Percentiles rank a stretch among this genome's conserved stretches.
phyloP scores from a whole-genome alignment of 163 green algal species.

The Prototheca wickerhamii region DNA sequence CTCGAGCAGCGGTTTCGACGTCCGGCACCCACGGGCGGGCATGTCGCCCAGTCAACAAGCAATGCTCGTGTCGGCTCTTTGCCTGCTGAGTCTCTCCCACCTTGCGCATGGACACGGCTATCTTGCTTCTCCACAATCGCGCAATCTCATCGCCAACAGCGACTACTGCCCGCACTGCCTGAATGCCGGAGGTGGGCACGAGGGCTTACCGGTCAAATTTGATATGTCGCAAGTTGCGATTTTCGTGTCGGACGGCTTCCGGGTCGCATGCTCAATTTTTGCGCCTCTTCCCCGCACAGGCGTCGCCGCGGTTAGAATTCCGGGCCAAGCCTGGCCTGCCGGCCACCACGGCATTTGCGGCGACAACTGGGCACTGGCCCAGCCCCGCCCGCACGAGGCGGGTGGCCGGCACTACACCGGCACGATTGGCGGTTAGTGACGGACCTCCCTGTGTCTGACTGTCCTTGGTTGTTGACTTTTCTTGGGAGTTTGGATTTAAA shows the following conservation, averaged over 20 bases:
- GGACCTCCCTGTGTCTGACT: background rate
- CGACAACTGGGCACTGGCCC: background rate
- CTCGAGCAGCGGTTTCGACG: too few species aligned
- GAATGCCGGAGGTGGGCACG: background rate
- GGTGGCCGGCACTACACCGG: conserved; percentile 6
- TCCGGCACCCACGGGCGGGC: too few species aligned
- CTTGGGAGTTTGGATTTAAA: too few species aligned
- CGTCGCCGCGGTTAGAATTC: background rate
- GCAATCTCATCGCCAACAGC: conserved; percentile 1
- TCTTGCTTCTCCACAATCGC: background rate
- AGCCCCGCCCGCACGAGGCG: conserved; percentile 8
- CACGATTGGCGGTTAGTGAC: background rate
- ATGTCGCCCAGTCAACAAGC: too few species aligned
- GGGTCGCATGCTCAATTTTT: too few species aligned
- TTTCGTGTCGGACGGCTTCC: too few species aligned
- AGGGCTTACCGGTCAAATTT: too few species aligned
- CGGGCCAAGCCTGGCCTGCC: conserved; percentile 4
- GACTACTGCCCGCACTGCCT: conserved; percentile 8
- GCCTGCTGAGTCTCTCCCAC: too few species aligned
- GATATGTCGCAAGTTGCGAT: too few species aligned
- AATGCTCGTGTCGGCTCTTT: too few species aligned
- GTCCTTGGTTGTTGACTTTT: too few species aligned
- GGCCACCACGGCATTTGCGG: conserved; percentile 23
- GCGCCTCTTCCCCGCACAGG: too few species aligned
- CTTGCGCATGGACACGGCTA: background rate